Conservation (phyloP, 306 rosid genomes). For the Datisca glomerata region DNA sequence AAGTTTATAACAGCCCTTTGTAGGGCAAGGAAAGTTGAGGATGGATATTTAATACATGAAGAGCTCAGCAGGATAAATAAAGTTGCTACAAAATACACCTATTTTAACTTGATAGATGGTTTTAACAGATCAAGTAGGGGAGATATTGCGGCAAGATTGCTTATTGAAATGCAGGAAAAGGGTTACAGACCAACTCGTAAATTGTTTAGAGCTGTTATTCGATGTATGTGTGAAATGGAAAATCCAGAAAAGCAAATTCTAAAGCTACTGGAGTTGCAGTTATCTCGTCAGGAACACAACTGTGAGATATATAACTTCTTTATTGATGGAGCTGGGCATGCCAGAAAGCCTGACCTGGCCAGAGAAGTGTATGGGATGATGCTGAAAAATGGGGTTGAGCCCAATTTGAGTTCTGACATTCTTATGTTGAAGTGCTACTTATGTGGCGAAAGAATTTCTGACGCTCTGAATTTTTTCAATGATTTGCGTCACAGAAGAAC, state of each 20-base stretch:
- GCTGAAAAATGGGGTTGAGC: constrained; percentile 35
- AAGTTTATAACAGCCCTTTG: constrained; percentile 47
- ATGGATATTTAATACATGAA: constrained; percentile 40
- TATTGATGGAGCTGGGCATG: constrained; percentile 41
- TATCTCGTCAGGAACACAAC: constrained; percentile 22
- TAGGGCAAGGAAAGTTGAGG: constrained; percentile 39
- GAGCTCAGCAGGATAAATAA: constrained; percentile 23
- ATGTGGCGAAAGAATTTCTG: constrained; percentile 27
- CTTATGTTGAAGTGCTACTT: constrained; percentile 44
- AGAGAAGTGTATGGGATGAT: constrained; percentile 47
- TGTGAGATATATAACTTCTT: constrained; percentile 27
- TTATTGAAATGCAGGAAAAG: constrained; percentile 62
- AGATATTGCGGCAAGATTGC: constrained; percentile 61
- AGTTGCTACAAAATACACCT: constrained; percentile 21
- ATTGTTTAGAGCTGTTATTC: constrained; percentile 33
- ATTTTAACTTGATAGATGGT: constrained; percentile 36
- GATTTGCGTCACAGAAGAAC: constrained; percentile 23
- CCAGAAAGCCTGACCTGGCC: constrained; percentile 43
- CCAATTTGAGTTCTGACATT: constrained; percentile 21
- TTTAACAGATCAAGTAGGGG: constrained; percentile 34
- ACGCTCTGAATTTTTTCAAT: constrained; percentile 49
- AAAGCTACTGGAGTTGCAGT: constrained; percentile 38
- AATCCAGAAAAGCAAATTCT: constrained; percentile 31
- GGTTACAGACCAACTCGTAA: constrained; percentile 23
- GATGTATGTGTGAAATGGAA: constrained; percentile 33